Evolutionary conservation across 2,329 filamentous ascomycete species (phyloP), one percentile per base, ranked within the genome.

Genomic region (Colletotrichum tabaci): DNA sequence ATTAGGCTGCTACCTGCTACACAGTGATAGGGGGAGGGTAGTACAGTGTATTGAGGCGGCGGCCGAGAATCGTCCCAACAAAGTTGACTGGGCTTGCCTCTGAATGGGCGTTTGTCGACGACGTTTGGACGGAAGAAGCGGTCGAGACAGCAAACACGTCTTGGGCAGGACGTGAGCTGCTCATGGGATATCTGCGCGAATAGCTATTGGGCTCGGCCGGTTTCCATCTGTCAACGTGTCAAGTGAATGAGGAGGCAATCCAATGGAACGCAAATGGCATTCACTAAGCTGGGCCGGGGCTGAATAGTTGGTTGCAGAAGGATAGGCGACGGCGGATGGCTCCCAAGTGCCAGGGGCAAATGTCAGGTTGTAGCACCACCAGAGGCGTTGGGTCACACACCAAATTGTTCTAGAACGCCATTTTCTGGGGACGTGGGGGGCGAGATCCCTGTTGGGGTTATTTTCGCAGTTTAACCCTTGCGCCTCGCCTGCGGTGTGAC

Each of bases 361-460:
- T 35, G 30, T 35, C 8, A 35, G 30, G 30, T 7, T 35, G 8
- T 35, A 35, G 30, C 60, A 69, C 60, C 30, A 70, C 66, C 52
- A 64, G 40, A 42, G 40, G 38, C 63, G 30, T 35, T 35, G 50
- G 62, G 35, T 58, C 55, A 38, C 35, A 53, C 49, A 68, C 53
- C 70, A 61, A 71, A 49, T 72, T 66, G 66, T 72, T 72, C 70
- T 72, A 72, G 70, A 72, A 72, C 60, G 38, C 70, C 66, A 44
- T 72, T 69, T 65, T 70, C 70, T 66, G 60, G 70, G 60, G 66
- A 70, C 66, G 70, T 72, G 70, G 70, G 70, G 30, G 66, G 70
- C 70, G 49, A 40, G 40, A 72, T 56, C 66, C 66, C 56, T 72
- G 66, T 61, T 65, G 66, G 70, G 55, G 50, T 65, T 66, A 65